phyloP scores from a whole-genome alignment of 371 early-diverging fungal genomes.

The Batkoa obscura region DNA sequence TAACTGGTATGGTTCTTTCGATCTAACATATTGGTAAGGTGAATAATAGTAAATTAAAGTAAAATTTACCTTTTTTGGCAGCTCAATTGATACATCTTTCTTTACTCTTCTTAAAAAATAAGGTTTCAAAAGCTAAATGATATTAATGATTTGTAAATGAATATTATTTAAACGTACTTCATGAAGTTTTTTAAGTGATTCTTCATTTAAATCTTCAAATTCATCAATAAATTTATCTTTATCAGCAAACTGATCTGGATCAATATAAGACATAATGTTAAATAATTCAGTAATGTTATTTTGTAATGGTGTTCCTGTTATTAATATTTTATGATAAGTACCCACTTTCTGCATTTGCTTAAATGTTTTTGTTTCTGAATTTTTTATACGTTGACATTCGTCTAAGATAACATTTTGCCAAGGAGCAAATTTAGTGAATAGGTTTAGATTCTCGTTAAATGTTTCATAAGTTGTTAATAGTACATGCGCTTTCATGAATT shows the following conservation, averaged over 20 bases:
- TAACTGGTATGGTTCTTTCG: slow-evolving; percentile 57
- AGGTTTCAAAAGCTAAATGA: not conserved
- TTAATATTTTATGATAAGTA: slow-evolving; percentile 78
- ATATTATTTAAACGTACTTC: not conserved
- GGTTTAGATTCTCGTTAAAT: slow-evolving; percentile 73
- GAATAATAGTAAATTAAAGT: slow-evolving; percentile 76
- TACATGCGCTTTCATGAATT: slow-evolving; percentile 65
- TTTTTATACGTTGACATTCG: slow-evolving; percentile 99
- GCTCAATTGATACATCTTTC: slow-evolving; percentile 19
- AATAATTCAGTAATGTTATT: slow-evolving; percentile 98
- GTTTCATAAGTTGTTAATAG: slow-evolving; percentile 95
- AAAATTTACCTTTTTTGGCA: slow-evolving; percentile 95
- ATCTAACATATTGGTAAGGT: not conserved
- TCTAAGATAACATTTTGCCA: slow-evolving; percentile 96
- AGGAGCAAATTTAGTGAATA: slow-evolving; percentile 54
- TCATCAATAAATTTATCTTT: slow-evolving; percentile 84
- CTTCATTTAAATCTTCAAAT: slow-evolving; percentile 25
- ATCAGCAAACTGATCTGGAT: slow-evolving; percentile 87
- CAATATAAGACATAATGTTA: slow-evolving; percentile 95
- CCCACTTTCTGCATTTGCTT: slow-evolving; percentile 74
- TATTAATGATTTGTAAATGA: not conserved
- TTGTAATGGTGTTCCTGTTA: slow-evolving; percentile 98
- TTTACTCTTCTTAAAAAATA: not conserved
- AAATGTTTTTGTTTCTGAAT: slow-evolving; percentile 88
- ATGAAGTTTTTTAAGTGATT: not conserved